Conservation (phyloP, 129 eudicot genomes). For the Saussurea involucrata region DNA sequence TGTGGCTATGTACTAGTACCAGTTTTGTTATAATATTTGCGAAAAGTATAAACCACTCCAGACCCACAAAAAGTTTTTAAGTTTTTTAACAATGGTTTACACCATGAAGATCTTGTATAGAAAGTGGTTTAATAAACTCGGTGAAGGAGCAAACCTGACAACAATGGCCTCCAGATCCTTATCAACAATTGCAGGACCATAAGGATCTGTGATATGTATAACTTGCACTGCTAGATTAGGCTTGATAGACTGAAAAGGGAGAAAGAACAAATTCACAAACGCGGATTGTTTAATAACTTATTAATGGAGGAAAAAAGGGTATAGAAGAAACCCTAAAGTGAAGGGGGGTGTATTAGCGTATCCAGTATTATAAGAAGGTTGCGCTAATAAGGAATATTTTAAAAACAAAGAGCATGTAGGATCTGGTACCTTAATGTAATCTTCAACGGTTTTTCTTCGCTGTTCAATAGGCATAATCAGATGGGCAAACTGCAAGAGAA, state of each 20-base stretch:
- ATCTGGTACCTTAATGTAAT: slow-evolving; percentile 70
- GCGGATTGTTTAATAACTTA: not conserved
- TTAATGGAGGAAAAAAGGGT: not conserved
- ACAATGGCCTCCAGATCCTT: slow-evolving; percentile 83
- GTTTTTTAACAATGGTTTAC: not conserved
- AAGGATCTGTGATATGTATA: slow-evolving; percentile 82
- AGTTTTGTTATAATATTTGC: not conserved
- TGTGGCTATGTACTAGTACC: not conserved
- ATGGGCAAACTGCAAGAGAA: slow-evolving; percentile 65
- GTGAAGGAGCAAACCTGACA: slow-evolving; percentile 55
- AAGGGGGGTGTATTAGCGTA: not conserved
- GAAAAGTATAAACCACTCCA: not conserved
- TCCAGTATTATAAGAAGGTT: not conserved
- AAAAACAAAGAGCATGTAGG: not conserved
- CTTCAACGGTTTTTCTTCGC: slow-evolving; percentile 59
- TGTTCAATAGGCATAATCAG: slow-evolving; percentile 68
- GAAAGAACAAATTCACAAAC: not conserved
- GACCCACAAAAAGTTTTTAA: not conserved
- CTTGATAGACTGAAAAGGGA: slow-evolving; percentile 63
- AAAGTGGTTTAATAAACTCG: not conserved
- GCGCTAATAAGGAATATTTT: not conserved
- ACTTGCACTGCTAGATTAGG: slow-evolving; percentile 72
- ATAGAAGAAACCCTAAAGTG: not conserved
- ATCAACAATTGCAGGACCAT: slow-evolving; percentile 88
- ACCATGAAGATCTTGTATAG: not conserved